Conservation (phyloP, 805 yeast genomes). For the Candida palmyrensis region DNA sequence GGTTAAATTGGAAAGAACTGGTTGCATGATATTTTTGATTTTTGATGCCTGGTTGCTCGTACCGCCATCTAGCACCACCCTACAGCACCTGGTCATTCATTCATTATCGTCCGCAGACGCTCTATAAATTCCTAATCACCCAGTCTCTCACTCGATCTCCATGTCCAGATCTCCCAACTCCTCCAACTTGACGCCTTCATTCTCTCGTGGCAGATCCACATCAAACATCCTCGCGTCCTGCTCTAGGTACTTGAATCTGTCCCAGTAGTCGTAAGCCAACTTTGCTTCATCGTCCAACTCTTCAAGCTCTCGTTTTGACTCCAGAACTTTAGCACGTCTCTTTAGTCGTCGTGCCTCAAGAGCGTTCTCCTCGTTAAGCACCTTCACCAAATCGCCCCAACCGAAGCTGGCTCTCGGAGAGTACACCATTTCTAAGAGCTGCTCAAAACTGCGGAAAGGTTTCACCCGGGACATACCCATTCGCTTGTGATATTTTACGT, state of each 20-base stretch:
- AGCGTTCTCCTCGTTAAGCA: slow-evolving; percentile 23
- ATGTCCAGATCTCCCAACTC: slow-evolving; percentile 7
- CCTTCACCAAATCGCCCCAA: slow-evolving; percentile 16
- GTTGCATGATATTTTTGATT: too few species aligned
- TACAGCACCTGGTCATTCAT: too few species aligned
- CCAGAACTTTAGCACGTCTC: slow-evolving; percentile 6
- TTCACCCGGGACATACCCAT: slow-evolving; percentile 7
- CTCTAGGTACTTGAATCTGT: slow-evolving; percentile 17
- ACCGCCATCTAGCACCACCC: too few species aligned
- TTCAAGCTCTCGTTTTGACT: slow-evolving; percentile 4
- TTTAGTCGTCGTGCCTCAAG: slow-evolving; percentile 14
- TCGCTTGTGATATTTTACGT: slow-evolving; percentile 21
- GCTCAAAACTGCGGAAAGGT: slow-evolving; percentile 10
- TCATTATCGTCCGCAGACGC: not conserved
- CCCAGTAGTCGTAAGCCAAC: slow-evolving; percentile 34
- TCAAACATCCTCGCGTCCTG: slow-evolving; percentile 23
- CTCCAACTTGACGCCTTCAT: slow-evolving; percentile 4
- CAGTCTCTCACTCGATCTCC: slow-evolving; percentile 7
- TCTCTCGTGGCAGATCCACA: slow-evolving; percentile 4
- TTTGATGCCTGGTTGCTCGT: too few species aligned
- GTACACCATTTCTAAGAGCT: slow-evolving; percentile 2
- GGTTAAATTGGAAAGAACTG: too few species aligned
- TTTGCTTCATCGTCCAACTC: slow-evolving; percentile 9
- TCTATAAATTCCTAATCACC: not conserved
- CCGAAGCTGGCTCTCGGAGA: not conserved